Conservation (phyloP, 257 asterid species). For the Leonotis leonurus region DNA sequence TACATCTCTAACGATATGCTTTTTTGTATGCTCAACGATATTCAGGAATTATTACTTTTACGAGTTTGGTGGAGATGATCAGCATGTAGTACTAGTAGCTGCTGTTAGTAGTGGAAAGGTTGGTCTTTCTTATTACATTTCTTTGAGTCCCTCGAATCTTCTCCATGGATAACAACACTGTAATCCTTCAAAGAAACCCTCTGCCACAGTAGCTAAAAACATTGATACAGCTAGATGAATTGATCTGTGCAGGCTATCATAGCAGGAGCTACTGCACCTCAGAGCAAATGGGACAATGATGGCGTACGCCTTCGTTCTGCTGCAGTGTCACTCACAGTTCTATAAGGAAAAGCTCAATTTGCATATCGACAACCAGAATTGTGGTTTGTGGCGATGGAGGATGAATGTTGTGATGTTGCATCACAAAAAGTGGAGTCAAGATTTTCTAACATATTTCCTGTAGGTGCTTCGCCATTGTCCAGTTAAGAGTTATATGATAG, state of each 20-base stretch:
- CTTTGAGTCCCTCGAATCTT: neutral
- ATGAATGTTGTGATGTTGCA: neutral
- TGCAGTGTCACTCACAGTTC: constrained; percentile 66
- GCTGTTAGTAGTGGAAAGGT: constrained; percentile 87
- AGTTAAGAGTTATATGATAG: no score
- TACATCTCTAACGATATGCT: neutral
- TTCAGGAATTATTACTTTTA: constrained; percentile 90
- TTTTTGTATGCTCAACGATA: neutral
- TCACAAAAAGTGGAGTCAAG: no score
- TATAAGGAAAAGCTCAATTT: constrained; percentile 17
- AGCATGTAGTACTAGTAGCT: constrained; percentile 75
- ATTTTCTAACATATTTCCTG: neutral
- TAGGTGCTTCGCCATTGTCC: no score
- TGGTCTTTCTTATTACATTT: neutral
- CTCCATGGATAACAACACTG: neutral
- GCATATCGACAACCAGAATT: no score
- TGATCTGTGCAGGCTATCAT: constrained; percentile 41
- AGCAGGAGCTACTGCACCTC: constrained; percentile 87
- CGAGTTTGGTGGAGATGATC: constrained; percentile 64
- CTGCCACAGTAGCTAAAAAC: neutral
- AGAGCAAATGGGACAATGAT: constrained; percentile 58
- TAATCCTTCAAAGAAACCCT: neutral
- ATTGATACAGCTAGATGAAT: neutral
- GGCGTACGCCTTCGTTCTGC: constrained; percentile 87
- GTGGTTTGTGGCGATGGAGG: neutral